Evolutionary conservation across 441 rosid genomes (phyloP).

Genomic region (Erysimum pusillum): DNA sequence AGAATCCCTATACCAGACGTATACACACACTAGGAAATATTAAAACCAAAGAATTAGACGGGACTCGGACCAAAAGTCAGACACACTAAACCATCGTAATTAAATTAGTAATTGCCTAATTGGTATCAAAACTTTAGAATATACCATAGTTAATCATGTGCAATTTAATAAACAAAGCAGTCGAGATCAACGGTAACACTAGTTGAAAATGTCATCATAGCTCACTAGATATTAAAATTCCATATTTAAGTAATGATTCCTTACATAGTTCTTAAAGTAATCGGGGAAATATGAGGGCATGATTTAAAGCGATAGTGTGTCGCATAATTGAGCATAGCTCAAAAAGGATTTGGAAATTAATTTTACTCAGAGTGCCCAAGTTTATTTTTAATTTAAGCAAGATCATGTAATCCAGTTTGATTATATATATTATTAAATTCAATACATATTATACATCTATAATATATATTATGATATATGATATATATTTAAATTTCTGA

Average conservation of each 20-base stretch:
- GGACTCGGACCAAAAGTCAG: not conserved
- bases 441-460: too few relatives aligned
- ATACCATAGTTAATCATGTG: slow-evolving; percentile 1
- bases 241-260: slow-evolving; percentile 29
- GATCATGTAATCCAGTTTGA: too few relatives aligned
- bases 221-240: slow-evolving; percentile 24
- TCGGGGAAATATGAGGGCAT: slow-evolving; percentile 28
- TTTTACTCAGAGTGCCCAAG: slow-evolving; percentile 16
- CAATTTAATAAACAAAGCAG: slow-evolving; percentile 34
- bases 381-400: too few relatives aligned
- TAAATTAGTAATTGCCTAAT: too few relatives aligned
- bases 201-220: slow-evolving; percentile 44
- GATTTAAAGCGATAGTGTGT: slow-evolving; percentile 42
- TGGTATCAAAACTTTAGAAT: slow-evolving; percentile 3
- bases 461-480: too few relatives aligned
- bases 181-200: slow-evolving; percentile 33
- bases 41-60: too few relatives aligned
- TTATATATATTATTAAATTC: too few relatives aligned
- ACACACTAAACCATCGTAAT: slow-evolving; percentile 22
- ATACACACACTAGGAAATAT: not conserved
- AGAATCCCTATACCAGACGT: too few relatives aligned
- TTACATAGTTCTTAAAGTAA: slow-evolving; percentile 37
- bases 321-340: slow-evolving; percentile 35
- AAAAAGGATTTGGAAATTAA: slow-evolving; percentile 23
- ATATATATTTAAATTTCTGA: too few relatives aligned